Evolutionary conservation across 305 asterid genomes (phyloP).

Genomic region (Fraxinus angustifolia): DNA sequence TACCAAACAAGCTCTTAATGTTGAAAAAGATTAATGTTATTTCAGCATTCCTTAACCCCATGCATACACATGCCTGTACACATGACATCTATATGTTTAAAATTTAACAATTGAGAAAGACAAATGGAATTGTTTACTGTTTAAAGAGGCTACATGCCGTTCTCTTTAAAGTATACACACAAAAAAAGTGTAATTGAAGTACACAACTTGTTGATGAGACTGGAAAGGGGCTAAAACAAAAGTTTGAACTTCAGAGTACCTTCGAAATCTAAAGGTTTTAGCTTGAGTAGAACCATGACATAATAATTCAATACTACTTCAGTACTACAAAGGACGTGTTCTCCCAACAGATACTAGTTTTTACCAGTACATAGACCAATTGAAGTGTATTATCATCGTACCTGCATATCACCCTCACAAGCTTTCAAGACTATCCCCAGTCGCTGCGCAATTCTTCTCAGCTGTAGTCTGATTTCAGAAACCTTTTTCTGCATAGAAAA

Average conservation of each 20-base stretch:
- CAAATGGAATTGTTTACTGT: background rate
- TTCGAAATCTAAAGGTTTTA: background rate
- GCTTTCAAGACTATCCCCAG: constrained; percentile 75
- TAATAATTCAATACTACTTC: background rate
- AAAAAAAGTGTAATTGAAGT: background rate
- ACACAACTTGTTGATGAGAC: background rate
- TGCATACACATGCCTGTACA: background rate
- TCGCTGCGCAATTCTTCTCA: constrained; percentile 75
- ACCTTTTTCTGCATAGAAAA: constrained; percentile 67
- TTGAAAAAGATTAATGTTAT: background rate
- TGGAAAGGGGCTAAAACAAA: background rate
- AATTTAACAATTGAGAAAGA: background rate
- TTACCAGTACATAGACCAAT: background rate
- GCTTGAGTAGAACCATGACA: background rate
- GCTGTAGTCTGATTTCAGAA: constrained; percentile 72
- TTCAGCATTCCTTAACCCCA: background rate
- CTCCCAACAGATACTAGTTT: background rate
- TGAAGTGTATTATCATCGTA: constrained; percentile 20
- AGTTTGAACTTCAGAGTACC: background rate
- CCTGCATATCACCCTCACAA: constrained; percentile 78
- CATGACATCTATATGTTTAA: background rate
- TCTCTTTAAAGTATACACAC: background rate
- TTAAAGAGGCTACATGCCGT: background rate
- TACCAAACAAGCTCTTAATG: background rate
- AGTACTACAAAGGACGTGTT: background rate